Evolutionary conservation across 2,329 filamentous ascomycete species (phyloP), one percentile per base, ranked within the genome.

Genomic region (Chalaropsis ovoidea): DNA sequence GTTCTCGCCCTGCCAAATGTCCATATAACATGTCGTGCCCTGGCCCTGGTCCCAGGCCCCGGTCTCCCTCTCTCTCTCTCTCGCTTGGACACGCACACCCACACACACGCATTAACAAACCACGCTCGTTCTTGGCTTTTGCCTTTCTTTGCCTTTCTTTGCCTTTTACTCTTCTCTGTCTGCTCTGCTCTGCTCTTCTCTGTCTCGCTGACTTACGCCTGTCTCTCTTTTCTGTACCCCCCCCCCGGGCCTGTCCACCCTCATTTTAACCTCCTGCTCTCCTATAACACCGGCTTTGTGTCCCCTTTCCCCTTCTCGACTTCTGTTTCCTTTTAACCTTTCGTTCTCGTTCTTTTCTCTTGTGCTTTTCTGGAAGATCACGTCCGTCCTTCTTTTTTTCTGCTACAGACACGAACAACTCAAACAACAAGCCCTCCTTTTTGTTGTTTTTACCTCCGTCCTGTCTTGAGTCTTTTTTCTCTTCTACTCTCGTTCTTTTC

Each of bases 211-310:
- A n/a, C n/a, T n/a, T n/a, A n/a, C n/a, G n/a, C n/a, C n/a, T n/a
- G n/a, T n/a, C n/a, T n/a, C n/a, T n/a, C n/a, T n/a, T n/a, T n/a
- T n/a, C n/a, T n/a, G n/a, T n/a, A n/a, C n/a, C 1, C 6, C 17
- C 11, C 17, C 22, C 52, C 52, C 17, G 17, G 52, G 52, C 52
- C 52, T 56, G 61, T 62, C 13, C 43, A 35, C 43, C 11, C 43
- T 31, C 43, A 47, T 47, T 47, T 31, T 35, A 60, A 5, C 45
- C 15, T 39, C n/a, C 22, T 47, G 24, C 17, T 47, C 39, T 62
- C 42, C 42, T 62, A 62, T 62, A 62, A 62, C 61, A 62, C 43
- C 39, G 43, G 39, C 27, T 54, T 41, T 65, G 64, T 62, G 58
- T 47, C 64, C 58, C 27, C 58, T 35, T 60, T 39, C 47, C 27